Percentiles rank a stretch among this genome's conserved stretches.
Conservation (phyloP, 2,329 filamentous ascomycete genomes). For the Neoscytalidium dimidiatum region DNA sequence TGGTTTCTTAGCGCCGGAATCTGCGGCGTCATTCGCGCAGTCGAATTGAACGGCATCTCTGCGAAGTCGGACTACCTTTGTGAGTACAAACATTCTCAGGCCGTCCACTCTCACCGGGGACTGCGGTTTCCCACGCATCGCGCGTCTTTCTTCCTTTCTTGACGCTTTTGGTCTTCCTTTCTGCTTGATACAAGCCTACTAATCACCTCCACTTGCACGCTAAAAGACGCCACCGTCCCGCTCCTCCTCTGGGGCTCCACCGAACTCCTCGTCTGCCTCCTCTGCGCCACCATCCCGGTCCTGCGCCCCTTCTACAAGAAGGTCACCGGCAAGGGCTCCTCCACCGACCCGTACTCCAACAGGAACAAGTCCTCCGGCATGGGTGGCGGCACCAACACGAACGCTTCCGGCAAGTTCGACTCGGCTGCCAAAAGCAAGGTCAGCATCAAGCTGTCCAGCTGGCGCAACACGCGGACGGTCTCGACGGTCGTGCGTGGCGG, state of each 20-base stretch:
- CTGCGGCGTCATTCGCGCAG: conserved; percentile 33
- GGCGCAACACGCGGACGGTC: background rate
- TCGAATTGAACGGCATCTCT: conserved; percentile 30
- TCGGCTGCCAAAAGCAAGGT: background rate
- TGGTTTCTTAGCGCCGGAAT: conserved; percentile 27
- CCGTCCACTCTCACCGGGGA: no score
- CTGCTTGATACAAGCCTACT: background rate
- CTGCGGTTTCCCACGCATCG: no score
- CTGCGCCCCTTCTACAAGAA: conserved; percentile 41
- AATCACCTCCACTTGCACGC: background rate
- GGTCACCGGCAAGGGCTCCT: background rate
- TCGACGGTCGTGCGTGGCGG: background rate
- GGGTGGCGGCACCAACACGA: background rate
- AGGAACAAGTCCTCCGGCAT: background rate
- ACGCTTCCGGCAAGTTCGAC: background rate
- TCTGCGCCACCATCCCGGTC: conserved; percentile 55
- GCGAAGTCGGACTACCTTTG: conserved; percentile 32
- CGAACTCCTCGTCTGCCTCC: conserved; percentile 50
- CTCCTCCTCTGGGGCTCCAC: conserved; percentile 36
- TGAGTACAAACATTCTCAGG: background rate
- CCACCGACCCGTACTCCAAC: background rate
- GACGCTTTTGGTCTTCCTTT: background rate
- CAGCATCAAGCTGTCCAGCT: background rate
- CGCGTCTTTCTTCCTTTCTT: no score
- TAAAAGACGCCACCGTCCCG: conserved; percentile 28